Percentiles rank a stretch among this genome's conserved stretches.
phyloP scores from a whole-genome alignment of 306 rosid species.

The Geum urbanum region DNA sequence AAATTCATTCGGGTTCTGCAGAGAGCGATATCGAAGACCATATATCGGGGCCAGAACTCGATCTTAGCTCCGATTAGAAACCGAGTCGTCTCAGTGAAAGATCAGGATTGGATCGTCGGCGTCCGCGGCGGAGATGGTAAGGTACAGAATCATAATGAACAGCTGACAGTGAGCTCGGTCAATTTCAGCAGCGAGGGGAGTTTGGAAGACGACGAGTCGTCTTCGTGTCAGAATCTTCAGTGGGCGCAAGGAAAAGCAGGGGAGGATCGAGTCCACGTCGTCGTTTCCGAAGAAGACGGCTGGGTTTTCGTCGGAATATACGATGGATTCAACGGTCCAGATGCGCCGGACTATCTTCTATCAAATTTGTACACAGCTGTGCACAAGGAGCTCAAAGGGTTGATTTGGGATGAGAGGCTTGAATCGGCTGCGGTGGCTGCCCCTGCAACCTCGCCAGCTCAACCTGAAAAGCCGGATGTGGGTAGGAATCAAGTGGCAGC shows the following conservation, averaged over 20 bases:
- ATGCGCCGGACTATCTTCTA: conserved; percentile 83
- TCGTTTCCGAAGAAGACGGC: conserved; percentile 92
- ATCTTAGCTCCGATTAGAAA: conserved; percentile 68
- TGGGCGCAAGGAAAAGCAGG: conserved; percentile 99
- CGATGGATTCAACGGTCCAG: conserved; percentile 96
- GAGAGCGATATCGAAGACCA: conserved; percentile 69
- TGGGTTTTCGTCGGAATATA: conserved; percentile 99
- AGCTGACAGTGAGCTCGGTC: conserved; percentile 63
- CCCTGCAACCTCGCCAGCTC: conserved; percentile 33
- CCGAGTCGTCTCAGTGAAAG: conserved; percentile 40
- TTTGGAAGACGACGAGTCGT: conserved; percentile 75
- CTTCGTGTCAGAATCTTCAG: conserved; percentile 81
- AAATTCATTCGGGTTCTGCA: conserved; percentile 52
- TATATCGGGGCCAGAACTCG: conserved; percentile 67
- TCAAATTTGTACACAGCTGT: conserved; percentile 70
- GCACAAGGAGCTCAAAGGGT: conserved; percentile 80
- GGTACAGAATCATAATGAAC: conserved; percentile 49
- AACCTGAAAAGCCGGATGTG: conserved; percentile 22
- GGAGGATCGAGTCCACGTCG: conserved; percentile 94
- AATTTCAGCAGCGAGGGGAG: conserved; percentile 93
- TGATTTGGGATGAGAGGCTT: conserved; percentile 74
- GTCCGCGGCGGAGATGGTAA: conserved; percentile 33
- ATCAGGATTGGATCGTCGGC: conserved; percentile 64
- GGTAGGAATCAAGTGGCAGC: conserved; percentile 34
- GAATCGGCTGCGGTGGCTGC: conserved; percentile 23